Percentiles rank a stretch among this genome's conserved stretches.
Conservation (phyloP, 164 flowering plant species). For the Buxus sempervirens region DNA sequence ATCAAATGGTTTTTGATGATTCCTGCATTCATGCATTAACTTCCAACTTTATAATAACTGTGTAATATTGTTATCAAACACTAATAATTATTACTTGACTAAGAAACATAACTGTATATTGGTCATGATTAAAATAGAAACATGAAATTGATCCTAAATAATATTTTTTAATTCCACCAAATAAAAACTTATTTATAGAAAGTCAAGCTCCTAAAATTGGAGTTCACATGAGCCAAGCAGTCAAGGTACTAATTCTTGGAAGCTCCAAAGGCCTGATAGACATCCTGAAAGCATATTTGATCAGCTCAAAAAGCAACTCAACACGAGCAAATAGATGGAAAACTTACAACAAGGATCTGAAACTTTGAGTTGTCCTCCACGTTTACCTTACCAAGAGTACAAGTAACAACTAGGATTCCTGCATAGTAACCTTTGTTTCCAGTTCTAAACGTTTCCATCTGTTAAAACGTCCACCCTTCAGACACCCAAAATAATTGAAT, state of each 20-base stretch:
- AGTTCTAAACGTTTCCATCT: conserved; percentile 62
- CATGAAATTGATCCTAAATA: too few species aligned
- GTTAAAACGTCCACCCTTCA: conserved; percentile 14
- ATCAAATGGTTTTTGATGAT: too few species aligned
- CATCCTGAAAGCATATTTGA: background rate
- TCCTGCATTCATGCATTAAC: too few species aligned
- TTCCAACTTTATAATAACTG: too few species aligned
- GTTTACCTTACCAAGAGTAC: conserved; percentile 38
- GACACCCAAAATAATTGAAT: conserved; percentile 5
- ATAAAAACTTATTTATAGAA: too few species aligned
- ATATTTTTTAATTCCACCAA: too few species aligned
- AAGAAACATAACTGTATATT: too few species aligned
- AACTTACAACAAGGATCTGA: conserved; percentile 88
- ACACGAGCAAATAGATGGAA: background rate
- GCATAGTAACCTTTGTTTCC: conserved; percentile 71
- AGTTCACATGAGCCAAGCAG: too few species aligned
- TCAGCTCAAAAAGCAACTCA: background rate
- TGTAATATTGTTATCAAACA: too few species aligned
- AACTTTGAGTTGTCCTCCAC: conserved; percentile 61
- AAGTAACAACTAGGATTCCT: conserved; percentile 75
- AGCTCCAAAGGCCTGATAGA: background rate
- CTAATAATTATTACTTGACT: too few species aligned
- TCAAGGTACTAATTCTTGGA: background rate
- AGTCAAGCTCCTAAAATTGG: too few species aligned
- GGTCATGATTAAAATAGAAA: too few species aligned